These are phyloP conservation scores for Jaapia argillacea DNA, from an alignment of 768 basidiomycete genomes.

Conservation along the genomic window DNA sequence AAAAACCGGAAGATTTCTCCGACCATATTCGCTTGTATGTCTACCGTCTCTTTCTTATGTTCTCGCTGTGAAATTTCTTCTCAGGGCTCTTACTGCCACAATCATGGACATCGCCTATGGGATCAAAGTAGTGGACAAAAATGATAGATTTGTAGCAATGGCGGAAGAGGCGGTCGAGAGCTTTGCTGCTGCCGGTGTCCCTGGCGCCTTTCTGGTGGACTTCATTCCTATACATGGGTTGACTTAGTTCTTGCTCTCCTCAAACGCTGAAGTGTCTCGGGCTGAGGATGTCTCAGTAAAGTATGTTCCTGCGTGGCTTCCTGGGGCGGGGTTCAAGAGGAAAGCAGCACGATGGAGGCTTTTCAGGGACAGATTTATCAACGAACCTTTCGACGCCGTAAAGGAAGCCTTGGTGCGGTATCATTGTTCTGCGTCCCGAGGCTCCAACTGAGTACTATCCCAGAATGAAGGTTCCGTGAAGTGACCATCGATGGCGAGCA, in stretches of 20 bases:
- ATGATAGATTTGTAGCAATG: not conserved
- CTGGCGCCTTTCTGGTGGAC: slow-evolving; percentile 7
- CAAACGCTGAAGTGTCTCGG: not conserved
- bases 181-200: not conserved
- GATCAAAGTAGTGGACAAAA: not conserved
- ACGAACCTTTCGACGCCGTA: not conserved
- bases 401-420: not conserved
- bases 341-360: not conserved
- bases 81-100: not conserved
- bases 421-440: not conserved
- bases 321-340: not conserved
- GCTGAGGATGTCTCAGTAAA: not conserved
- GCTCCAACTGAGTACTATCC: not conserved
- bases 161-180: not conserved
- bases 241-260: not conserved
- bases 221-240: slow-evolving; percentile 5
- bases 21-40: not conserved
- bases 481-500: not conserved
- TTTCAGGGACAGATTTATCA: not conserved
- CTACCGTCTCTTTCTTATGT: not conserved
- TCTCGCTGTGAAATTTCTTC: not conserved
- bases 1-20: not conserved
- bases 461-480: not conserved
- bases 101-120: slow-evolving; percentile 1
- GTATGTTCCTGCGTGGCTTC: not conserved